A percentile compares a stretch with the other conserved stretches of the same genome.
phyloP scores from a whole-genome alignment of 441 rosid genomes.

The Raphanus hybrid region DNA sequence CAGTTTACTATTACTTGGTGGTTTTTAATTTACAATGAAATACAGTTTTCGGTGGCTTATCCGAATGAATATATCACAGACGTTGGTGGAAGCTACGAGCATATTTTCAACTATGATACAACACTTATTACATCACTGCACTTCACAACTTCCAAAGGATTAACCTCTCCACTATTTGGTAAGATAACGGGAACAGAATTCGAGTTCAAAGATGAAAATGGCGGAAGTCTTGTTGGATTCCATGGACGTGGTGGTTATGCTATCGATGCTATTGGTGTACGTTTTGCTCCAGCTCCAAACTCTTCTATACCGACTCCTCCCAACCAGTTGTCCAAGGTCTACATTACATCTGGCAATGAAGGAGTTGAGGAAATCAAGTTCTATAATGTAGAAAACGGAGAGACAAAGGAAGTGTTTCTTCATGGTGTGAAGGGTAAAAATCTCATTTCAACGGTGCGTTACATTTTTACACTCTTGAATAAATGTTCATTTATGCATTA shows the following conservation, averaged over 20 bases:
- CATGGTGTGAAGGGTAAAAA: conserved; percentile 25
- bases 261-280: conserved; percentile 34
- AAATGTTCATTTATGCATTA: background rate
- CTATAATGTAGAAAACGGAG: conserved; percentile 17
- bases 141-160: conserved; percentile 36
- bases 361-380: conserved; percentile 30
- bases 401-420: background rate
- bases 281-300: conserved; percentile 5
- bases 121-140: conserved; percentile 10
- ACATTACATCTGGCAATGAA: background rate
- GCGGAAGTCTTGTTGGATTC: conserved; percentile 40
- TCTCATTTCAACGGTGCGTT: background rate
- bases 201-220: conserved; percentile 25
- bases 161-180: conserved; percentile 29
- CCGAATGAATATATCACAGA: conserved; percentile 32
- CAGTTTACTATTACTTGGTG: background rate
- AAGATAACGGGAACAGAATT: conserved; percentile 6
- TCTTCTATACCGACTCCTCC: conserved; percentile 6
- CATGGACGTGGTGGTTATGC: conserved; percentile 38
- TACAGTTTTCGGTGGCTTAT: conserved; percentile 36
- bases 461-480: background rate
- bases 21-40: background rate
- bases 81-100: conserved; percentile 38
- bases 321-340: conserved; percentile 18
- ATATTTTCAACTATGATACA: background rate